A percentile compares a stretch with the other conserved stretches of the same genome.
Evolutionary conservation across 495 filamentous ascomycete genomes (phyloP).

Genomic region (Immersiella caudata): DNA sequence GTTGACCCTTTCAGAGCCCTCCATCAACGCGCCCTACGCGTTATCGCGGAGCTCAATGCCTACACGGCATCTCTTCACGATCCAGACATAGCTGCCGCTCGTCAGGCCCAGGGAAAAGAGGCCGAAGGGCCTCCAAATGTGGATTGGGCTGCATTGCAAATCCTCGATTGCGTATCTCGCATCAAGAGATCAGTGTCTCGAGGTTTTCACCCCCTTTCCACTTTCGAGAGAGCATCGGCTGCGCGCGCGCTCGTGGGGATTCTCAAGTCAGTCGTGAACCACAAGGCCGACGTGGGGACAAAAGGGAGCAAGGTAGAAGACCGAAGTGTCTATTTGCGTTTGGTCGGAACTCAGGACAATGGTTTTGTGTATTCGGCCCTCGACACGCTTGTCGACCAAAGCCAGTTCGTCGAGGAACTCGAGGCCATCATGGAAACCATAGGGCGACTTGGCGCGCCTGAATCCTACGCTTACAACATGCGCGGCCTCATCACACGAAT

Average conservation of each 20-base stretch:
- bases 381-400: constrained; percentile 42
- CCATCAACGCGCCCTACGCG: constrained; percentile 42
- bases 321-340: constrained; percentile 43
- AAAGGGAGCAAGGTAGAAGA: constrained; percentile 25
- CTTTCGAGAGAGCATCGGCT: constrained; percentile 40
- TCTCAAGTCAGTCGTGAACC: constrained; percentile 41
- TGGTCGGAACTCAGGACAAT: constrained; percentile 41
- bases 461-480: constrained; percentile 36
- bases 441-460: constrained; percentile 31
- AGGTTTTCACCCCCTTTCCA: constrained; percentile 38
- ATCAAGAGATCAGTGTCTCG: constrained; percentile 42
- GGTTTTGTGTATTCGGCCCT: constrained; percentile 45
- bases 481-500: constrained; percentile 35
- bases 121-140: constrained; percentile 34
- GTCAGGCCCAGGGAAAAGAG: constrained; percentile 26
- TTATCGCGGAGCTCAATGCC: constrained; percentile 41
- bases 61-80: constrained; percentile 32
- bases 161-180: constrained; percentile 36
- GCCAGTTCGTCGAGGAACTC: constrained; percentile 38
- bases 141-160: constrained; percentile 45
- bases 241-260: constrained; percentile 46
- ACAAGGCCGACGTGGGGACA: constrained; percentile 32
- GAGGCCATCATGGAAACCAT: constrained; percentile 36
- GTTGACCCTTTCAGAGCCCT: constrained; percentile 46
- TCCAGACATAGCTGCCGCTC: constrained; percentile 16